These are phyloP conservation scores for Cadophora gregata DNA, from an alignment of 2,329 filamentous ascomycete species.

Conservation along the genomic window DNA sequence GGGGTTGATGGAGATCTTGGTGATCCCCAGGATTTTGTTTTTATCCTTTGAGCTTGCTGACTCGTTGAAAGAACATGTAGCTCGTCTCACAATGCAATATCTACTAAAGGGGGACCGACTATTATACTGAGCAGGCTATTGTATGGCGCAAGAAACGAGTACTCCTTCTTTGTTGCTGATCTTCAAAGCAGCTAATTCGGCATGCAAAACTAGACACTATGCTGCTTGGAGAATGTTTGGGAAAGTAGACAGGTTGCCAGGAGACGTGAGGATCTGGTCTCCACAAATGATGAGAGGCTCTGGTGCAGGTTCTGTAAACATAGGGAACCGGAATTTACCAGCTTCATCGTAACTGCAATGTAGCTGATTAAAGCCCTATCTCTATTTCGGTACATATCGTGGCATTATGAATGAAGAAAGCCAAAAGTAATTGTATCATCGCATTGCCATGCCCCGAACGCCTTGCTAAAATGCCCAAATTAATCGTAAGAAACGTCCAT, in stretches of 20 bases:
- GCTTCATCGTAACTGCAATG: not conserved
- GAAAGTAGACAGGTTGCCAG: not conserved
- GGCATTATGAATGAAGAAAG: constrained; percentile 19
- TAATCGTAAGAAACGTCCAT: not conserved
- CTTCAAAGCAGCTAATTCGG: too few species aligned
- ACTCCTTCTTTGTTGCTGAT: too few species aligned
- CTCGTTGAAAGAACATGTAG: too few species aligned
- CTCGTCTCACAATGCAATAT: not conserved
- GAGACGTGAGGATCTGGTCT: not conserved
- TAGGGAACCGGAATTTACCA: too few species aligned
- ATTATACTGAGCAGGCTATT: too few species aligned
- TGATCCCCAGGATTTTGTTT: not conserved
- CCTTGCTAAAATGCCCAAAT: constrained; percentile 34
- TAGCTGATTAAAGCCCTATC: not conserved
- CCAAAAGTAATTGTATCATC: constrained; percentile 6
- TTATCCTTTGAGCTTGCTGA: not conserved
- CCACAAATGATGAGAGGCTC: not conserved
- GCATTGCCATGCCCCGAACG: constrained; percentile 25
- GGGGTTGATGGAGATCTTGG: not conserved
- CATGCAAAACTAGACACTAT: too few species aligned
- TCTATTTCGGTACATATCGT: not conserved
- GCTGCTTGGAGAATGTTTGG: too few species aligned
- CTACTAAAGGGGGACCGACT: too few species aligned
- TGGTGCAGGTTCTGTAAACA: too few species aligned
- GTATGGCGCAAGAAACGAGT: too few species aligned